phyloP scores from a whole-genome alignment of 148 eudicot genomes.

The Euryodendron excelsum region DNA sequence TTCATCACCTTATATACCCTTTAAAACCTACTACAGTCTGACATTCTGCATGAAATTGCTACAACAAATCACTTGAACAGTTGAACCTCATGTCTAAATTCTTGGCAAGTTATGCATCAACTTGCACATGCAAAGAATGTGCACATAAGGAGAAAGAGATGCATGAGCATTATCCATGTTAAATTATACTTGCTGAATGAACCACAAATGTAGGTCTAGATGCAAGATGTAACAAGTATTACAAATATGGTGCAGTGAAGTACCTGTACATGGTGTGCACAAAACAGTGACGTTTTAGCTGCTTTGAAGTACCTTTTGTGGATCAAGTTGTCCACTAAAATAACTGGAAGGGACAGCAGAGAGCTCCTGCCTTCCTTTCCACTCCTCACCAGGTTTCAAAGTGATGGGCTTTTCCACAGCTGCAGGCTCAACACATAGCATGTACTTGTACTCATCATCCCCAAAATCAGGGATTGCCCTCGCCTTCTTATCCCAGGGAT shows the following conservation, averaged over 20 bases:
- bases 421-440: conserved; percentile 89
- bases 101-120: background rate
- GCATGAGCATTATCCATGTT: background rate
- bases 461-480: conserved; percentile 81
- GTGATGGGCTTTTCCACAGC: conserved; percentile 79
- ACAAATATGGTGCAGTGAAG: background rate
- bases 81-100: background rate
- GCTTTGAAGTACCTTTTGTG: conserved; percentile 56
- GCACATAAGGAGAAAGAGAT: background rate
- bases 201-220: background rate
- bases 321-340: conserved; percentile 86
- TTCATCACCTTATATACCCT: background rate
- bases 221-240: background rate
- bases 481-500: conserved; percentile 95
- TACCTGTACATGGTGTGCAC: conserved; percentile 45
- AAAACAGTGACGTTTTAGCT: conserved; percentile 24
- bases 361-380: conserved; percentile 79
- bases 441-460: conserved; percentile 75
- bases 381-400: conserved; percentile 84
- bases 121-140: too few relatives aligned
- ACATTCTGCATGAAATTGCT: too few relatives aligned
- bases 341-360: conserved; percentile 84
- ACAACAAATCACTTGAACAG: too few relatives aligned
- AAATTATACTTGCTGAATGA: background rate
- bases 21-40: too few relatives aligned